phyloP scores from a whole-genome alignment of 176 grass and related monocot genomes.

The Typha latifolia region DNA sequence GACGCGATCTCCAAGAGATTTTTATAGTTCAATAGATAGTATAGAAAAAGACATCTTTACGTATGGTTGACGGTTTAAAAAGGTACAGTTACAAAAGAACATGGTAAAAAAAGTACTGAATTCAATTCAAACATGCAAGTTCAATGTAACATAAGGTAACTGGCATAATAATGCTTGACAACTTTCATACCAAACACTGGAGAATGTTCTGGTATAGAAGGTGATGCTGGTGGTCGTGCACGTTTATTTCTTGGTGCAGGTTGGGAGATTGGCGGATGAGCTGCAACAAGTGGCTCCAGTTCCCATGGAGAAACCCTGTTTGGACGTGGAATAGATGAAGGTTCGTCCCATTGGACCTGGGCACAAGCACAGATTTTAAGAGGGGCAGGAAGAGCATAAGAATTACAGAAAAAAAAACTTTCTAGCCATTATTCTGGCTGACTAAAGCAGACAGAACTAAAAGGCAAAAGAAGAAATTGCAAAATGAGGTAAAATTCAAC shows the following conservation, averaged over 20 bases:
- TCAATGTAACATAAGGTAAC: slow-evolving; percentile 12
- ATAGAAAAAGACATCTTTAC: too few relatives aligned
- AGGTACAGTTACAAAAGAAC: background rate
- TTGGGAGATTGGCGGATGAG: slow-evolving; percentile 44
- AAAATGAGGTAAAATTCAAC: background rate
- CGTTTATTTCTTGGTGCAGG: slow-evolving; percentile 54
- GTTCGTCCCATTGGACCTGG: slow-evolving; percentile 97
- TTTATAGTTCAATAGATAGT: too few relatives aligned
- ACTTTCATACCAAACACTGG: slow-evolving; percentile 44
- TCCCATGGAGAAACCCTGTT: slow-evolving; percentile 90
- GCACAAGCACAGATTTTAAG: slow-evolving; percentile 11
- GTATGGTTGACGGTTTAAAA: too few relatives aligned
- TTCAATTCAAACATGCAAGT: slow-evolving; percentile 8
- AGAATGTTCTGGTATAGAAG: slow-evolving; percentile 42
- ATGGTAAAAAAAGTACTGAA: slow-evolving; percentile 1
- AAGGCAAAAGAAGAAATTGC: background rate
- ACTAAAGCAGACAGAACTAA: background rate
- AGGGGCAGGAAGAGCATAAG: slow-evolving; percentile 15
- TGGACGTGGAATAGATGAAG: slow-evolving; percentile 61
- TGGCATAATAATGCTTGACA: background rate
- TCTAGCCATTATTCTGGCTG: background rate
- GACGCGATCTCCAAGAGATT: too few relatives aligned
- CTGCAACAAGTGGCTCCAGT: slow-evolving; percentile 55
- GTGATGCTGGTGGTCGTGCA: slow-evolving; percentile 37
- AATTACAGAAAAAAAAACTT: background rate